Base-by-base conservation (phyloP, 1,284 basidiomycete species). In the Ustilago sp. region DNA sequence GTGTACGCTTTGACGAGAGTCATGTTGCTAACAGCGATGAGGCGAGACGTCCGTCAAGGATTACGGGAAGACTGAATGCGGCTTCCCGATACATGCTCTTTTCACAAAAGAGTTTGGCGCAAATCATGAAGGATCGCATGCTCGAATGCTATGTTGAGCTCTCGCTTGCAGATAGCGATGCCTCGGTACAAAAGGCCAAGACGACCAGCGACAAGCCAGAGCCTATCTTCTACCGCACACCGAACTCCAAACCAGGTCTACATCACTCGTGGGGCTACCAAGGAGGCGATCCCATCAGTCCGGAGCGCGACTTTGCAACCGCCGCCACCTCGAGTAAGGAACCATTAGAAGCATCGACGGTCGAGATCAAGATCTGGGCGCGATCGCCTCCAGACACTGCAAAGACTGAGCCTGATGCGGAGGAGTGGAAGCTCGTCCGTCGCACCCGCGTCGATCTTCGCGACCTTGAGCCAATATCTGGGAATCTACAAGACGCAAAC, bases 51-150 rank as follows among this genome's bases (percentile, higher is more conserved):
- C 63, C 61, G 13, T 52, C 58, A 1, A 47, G 68, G 3, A 51
- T 64, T 2, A 36, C 63, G 17, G 69, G 66, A 1, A 56, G 74
- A 15, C 28, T 71, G 23, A 58, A 48, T n/a, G 31, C 61, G 9
- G 59, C 70, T 3, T 73, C 70, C n/a, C 70, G 69, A 50, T 68
- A 70, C 31, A 39, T 50, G 23, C 63, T 73, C 36, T 73, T 68
- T 41, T 60, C 63, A 13, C 66, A 70, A 17, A 77, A 73, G 61
- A 63, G 63, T 32, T 58, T 73, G 15, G 53, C 38, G 2, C 69
- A 69, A 39, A 73, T 77, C 66, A 77, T 77, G 70, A 58, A 69
- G 39, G 70, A 77, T 57, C 74, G 74, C 39, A 68, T 77, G 60
- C 60, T 77, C 8, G 66, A 68, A 31, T 77, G 74, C 57, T 70